Base-by-base conservation (phyloP, 352 stramenopile species). In the Pythium biforme region DNA sequence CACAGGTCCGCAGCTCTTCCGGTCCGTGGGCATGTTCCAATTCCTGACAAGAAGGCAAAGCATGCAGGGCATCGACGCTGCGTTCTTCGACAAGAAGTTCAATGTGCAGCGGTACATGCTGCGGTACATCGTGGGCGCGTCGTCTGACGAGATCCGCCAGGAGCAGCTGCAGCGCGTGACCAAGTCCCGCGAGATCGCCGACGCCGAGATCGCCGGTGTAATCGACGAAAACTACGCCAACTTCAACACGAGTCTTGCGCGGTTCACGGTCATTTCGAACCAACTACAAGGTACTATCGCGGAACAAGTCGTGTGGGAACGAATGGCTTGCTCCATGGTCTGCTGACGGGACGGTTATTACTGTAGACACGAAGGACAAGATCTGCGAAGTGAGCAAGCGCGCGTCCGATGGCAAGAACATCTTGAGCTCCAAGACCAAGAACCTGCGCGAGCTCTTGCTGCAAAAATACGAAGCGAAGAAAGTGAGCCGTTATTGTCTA, bases 71-170 rank as follows among this genome's bases (percentile, higher is more conserved):
- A 92, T 92, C 64, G 86, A 95, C 62, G 57, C 82, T 12, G 68
- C 68, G 55, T 93, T 92, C 72, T 93, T 86, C 62, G 81, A 92
- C 75, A 93, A 93, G 68, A 90, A 90, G 60, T 95, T 95, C 65
- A 93, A 70, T 63, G 82, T 75, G 40, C 45, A 73, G 45, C 82
- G 81, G 48, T 91, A 92, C 71, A 89, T 93, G 77, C 79, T 95
- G 66, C 82, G 77, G 27, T 89, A 81, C 57, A 74, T 93, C 37
- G 79, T 93, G 3, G 77, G 72, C 11, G 82, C 82, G 17, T 80
- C 82, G 3, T 86, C 75, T 9, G 83, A 92, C 48, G 81, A 93
- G 33, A 67, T 86, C 17, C 79, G 83, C 12, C 67, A 74, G 20
- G 80, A 95, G 59, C 83, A 93, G 64, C 74, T 90, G 15, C 64